Evolutionary conservation across 805 yeast genomes (phyloP), one percentile per base, ranked within the genome.

Genomic region (Pichia scutulata): DNA sequence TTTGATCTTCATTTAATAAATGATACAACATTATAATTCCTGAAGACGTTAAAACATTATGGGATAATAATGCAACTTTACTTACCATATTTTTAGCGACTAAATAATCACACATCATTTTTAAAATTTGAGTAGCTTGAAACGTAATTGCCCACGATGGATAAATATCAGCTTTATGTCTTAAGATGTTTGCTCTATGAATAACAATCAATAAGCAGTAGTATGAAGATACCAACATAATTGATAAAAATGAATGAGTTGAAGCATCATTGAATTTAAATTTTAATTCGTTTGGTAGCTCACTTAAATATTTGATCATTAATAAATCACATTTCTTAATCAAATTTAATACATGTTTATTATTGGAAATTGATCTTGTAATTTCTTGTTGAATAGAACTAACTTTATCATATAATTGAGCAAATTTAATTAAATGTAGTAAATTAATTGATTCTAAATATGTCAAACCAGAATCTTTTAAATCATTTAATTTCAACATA

Each of bases 131-230:
- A 1, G 89, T 86, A 1, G 92, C 88, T 64, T 84, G 89, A 70
- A 86, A 86, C 2, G 89, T 84, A 46, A 86, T 84, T 4, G 89
- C 86, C 85, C 88, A 81, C 4, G 86, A 79, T 3, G 89, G 88
- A 43, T 61, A 62, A 18, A 46, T 44, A 40, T 61, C 60, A 0
- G 58, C 55, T 36, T 59, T 28, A 14, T 57, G 73, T 51, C 76
- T 69, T 36, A 77, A 67, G 59, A 84, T 77, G 58, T 84, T 83
- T 7, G 88, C 80, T 50, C 89, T 73, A 60, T 86, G 93, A 26
- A 84, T 77, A 56, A 84, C 69, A 56, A 84, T 82, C 49, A 86
- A 72, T n/a, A 86, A 70, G 19, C 86, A 78, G 68, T 86, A 86
- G 66, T 86, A 86, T 56, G 82, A 84, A 19, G 84, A 73, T 57